phyloP scores from a whole-genome alignment of 1,284 basidiomycete genomes.

The Cystobasidium sp. region DNA sequence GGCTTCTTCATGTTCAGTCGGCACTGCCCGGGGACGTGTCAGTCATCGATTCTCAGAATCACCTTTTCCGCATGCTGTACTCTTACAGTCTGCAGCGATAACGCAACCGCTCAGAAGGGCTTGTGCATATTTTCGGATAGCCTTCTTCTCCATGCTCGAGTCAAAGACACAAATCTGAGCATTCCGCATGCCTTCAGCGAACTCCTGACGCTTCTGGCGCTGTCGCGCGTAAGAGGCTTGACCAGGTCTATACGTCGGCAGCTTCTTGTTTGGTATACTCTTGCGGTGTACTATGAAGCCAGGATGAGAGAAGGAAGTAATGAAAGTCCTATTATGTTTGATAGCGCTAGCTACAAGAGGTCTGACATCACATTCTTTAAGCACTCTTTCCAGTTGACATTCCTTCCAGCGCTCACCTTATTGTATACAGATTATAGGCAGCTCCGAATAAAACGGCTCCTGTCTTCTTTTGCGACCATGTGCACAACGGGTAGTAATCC shows the following conservation, averaged over 20 bases:
- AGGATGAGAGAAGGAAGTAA: conserved; percentile 32
- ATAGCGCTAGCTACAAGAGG: conserved; percentile 10
- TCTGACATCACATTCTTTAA: background rate
- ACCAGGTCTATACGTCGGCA: conserved; percentile 28
- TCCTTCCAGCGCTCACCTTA: conserved; percentile 13
- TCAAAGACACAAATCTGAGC: conserved; percentile 41
- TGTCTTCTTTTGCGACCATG: conserved; percentile 23
- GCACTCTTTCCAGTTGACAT: background rate
- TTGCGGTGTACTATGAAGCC: conserved; percentile 25
- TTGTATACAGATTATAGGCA: conserved; percentile 20
- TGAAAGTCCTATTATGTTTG: conserved; percentile 23
- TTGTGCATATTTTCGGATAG: conserved; percentile 41
- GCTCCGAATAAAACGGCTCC: conserved; percentile 41
- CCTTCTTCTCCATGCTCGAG: conserved; percentile 43
- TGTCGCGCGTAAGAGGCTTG: conserved; percentile 28
- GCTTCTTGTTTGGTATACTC: conserved; percentile 26
- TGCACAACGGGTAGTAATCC: conserved; percentile 32
- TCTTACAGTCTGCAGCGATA: conserved; percentile 32
- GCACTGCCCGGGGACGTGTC: conserved; percentile 11
- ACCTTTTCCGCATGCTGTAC: too few species aligned
- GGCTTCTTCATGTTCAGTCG: conserved; percentile 38
- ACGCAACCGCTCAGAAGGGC: conserved; percentile 42
- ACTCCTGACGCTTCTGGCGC: conserved; percentile 21
- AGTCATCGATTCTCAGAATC: too few species aligned
- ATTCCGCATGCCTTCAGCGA: conserved; percentile 35